phyloP scores from a whole-genome alignment of 2,329 filamentous ascomycete species.

The Zymoseptoria pseudotritici region DNA sequence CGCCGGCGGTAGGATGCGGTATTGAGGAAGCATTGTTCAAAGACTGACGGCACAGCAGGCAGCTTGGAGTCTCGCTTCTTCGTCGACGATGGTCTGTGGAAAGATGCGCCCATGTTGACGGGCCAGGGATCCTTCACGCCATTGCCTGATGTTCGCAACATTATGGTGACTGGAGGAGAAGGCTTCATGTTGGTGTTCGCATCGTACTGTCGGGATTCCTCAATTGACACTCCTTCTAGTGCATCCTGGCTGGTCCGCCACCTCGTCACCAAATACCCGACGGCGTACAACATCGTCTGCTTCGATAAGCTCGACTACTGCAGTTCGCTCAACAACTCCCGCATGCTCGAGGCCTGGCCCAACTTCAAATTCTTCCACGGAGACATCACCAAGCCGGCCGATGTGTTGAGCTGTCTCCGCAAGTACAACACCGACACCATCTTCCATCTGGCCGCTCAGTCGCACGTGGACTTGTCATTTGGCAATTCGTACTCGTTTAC shows the following conservation, averaged over 20 bases:
- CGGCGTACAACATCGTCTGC: slow-evolving; percentile 69
- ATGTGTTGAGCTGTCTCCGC: slow-evolving; percentile 64
- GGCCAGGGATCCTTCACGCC: slow-evolving; percentile 66
- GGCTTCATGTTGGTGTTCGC: slow-evolving; percentile 63
- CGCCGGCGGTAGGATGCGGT: slow-evolving; percentile 9
- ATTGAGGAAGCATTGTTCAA: not conserved
- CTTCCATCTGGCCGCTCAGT: slow-evolving; percentile 80
- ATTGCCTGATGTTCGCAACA: slow-evolving; percentile 63
- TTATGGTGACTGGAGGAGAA: slow-evolving; percentile 75
- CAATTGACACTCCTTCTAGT: slow-evolving; percentile 37
- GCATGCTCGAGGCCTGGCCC: slow-evolving; percentile 55
- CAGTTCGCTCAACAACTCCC: slow-evolving; percentile 71
- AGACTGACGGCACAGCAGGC: slow-evolving; percentile 7
- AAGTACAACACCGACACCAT: slow-evolving; percentile 69
- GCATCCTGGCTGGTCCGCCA: slow-evolving; percentile 79
- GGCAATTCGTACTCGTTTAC: slow-evolving; percentile 77
- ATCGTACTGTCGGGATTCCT: slow-evolving; percentile 9
- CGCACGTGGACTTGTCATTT: slow-evolving; percentile 75
- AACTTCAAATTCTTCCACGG: slow-evolving; percentile 78
- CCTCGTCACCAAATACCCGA: slow-evolving; percentile 63
- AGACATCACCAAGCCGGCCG: slow-evolving; percentile 63
- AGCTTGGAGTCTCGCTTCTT: slow-evolving; percentile 37
- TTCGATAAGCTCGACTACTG: slow-evolving; percentile 84
- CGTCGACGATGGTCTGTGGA: slow-evolving; percentile 58
- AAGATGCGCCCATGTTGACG: slow-evolving; percentile 60